phyloP scores from a whole-genome alignment of 495 filamentous ascomycete species.

The Xylaria sp. region DNA sequence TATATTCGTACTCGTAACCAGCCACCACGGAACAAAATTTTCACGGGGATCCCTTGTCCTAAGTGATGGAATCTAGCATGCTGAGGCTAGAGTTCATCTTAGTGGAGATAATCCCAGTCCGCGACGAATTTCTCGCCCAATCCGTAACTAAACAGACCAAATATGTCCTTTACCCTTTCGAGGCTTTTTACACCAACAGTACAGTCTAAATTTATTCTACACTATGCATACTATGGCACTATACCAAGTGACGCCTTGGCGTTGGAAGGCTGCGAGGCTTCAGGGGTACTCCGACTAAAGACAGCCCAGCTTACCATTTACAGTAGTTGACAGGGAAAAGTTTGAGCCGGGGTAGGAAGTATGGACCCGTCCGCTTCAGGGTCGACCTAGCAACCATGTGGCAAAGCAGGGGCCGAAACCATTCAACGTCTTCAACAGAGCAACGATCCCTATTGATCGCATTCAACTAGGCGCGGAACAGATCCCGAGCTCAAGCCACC shows the following conservation, averaged over 20 bases:
- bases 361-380: background rate
- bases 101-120: background rate
- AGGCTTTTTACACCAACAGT: too few relatives aligned
- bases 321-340: constrained; percentile 7
- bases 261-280: background rate
- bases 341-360: constrained; percentile 6
- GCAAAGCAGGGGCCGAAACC: constrained; percentile 6
- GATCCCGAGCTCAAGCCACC: constrained; percentile 2
- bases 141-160: background rate
- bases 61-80: background rate
- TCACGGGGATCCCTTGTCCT: background rate
- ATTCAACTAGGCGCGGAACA: constrained; percentile 5
- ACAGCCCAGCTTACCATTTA: background rate
- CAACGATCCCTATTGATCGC: constrained; percentile 9
- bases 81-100: background rate
- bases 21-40: constrained; percentile 3
- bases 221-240: background rate
- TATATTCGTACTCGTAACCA: constrained; percentile 5
- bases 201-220: background rate
- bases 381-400: constrained; percentile 23
- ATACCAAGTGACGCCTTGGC: background rate
- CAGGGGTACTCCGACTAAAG: background rate
- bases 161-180: background rate
- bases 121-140: background rate
- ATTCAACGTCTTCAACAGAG: background rate